Conservation (phyloP, 768 basidiomycete species). For the Chalciporus piperatus region DNA sequence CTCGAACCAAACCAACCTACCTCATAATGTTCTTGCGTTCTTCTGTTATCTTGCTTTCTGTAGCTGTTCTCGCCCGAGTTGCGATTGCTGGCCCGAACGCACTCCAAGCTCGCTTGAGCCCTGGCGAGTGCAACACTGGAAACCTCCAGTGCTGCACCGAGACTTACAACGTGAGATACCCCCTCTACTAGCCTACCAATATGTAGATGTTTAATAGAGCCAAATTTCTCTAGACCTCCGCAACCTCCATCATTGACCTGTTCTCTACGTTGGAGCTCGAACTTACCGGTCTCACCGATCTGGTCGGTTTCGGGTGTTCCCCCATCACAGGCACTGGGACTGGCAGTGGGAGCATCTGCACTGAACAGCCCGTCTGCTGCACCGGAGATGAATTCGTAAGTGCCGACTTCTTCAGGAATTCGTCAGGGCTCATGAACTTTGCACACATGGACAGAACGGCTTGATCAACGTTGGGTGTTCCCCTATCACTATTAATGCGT, state of each 20-base stretch:
- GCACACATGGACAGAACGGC: not conserved
- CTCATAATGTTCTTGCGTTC: constrained; percentile 1
- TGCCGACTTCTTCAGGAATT: not conserved
- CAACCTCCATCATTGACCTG: not conserved
- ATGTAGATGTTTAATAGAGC: not conserved
- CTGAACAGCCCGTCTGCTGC: constrained; percentile 44
- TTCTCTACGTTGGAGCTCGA: not conserved
- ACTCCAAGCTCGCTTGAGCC: not conserved
- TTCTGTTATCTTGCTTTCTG: not conserved
- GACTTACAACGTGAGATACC: not conserved
- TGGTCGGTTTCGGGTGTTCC: constrained; percentile 37
- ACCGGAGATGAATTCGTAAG: constrained; percentile 43
- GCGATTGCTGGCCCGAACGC: constrained; percentile 4
- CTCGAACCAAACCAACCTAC: not conserved
- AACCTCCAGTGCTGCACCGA: constrained; percentile 15
- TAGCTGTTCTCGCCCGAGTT: constrained; percentile 8
- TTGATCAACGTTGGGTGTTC: constrained; percentile 5
- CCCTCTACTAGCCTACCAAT: not conserved
- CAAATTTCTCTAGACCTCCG: not conserved
- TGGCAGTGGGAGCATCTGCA: constrained; percentile 26
- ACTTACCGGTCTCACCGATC: not conserved
- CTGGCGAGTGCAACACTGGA: constrained; percentile 39
- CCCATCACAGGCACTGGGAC: constrained; percentile 32
- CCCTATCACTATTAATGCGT: not conserved
- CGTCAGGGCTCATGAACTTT: not conserved